These are phyloP conservation scores for Celoporthe dispersa DNA, from an alignment of 2,329 filamentous ascomycete species.

Conservation along the genomic window DNA sequence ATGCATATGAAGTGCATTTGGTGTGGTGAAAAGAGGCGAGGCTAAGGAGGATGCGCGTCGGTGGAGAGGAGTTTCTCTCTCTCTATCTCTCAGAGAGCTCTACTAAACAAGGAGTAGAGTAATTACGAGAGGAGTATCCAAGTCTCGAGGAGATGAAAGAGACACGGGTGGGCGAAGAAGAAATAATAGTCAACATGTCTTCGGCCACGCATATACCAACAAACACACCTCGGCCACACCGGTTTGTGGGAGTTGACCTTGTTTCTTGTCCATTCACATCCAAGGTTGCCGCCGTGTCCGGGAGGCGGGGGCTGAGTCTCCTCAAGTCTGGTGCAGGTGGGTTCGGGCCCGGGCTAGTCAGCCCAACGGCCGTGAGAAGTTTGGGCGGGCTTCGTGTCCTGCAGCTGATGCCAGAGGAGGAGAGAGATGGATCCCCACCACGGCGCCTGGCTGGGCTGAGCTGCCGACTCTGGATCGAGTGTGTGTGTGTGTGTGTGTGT, in stretches of 20 bases:
- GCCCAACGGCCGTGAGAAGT: not conserved
- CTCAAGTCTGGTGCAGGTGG: not conserved
- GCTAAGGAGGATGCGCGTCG: not conserved
- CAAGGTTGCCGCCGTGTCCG: not conserved
- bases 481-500: no score
- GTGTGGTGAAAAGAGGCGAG: not conserved
- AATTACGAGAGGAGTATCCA: not conserved
- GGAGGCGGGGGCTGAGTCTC: not conserved
- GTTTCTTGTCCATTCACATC: not conserved
- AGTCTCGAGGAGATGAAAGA: not conserved
- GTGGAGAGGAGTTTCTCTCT: no score
- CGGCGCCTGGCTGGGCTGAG: not conserved
- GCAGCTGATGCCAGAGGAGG: not conserved
- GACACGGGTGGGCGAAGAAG: not conserved
- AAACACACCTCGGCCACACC: not conserved
- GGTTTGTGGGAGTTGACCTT: not conserved
- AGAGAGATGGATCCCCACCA: conserved; percentile 7
- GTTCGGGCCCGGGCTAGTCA: not conserved
- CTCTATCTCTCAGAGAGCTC: no score
- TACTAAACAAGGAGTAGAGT: not conserved
- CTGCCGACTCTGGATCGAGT: not conserved
- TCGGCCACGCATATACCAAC: not conserved
- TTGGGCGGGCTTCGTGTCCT: conserved; percentile 9
- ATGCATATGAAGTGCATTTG: not conserved
- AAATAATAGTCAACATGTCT: not conserved